phyloP scores from a whole-genome alignment of 2,329 filamentous ascomycete genomes.

The Fusarium scirpi region DNA sequence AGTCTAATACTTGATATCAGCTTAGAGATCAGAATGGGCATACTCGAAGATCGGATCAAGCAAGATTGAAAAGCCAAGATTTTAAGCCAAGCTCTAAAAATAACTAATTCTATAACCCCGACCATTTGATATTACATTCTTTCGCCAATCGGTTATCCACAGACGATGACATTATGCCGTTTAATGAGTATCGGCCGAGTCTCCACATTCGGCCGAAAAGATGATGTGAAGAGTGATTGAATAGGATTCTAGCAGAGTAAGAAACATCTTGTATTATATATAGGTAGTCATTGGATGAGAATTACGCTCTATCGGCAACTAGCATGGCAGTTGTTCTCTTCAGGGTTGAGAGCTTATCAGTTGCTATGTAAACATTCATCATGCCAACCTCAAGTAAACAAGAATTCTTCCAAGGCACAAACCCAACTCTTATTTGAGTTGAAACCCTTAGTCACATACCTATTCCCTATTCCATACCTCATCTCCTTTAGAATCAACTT shows the following conservation, averaged over 20 bases:
- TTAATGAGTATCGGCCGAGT: conserved; percentile 11
- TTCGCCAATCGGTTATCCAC: conserved; percentile 11
- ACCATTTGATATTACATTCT: not conserved
- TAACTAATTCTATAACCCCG: not conserved
- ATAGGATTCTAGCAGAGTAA: not conserved
- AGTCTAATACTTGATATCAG: not conserved
- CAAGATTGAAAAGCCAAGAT: not conserved
- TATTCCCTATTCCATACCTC: not conserved
- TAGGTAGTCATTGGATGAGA: not conserved
- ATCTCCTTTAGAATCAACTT: conserved; percentile 1
- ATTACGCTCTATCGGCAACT: not conserved
- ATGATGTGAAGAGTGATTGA: not conserved
- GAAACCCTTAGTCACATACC: not conserved
- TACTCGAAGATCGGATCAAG: not conserved
- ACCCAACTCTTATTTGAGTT: not conserved
- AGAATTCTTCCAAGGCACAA: not conserved
- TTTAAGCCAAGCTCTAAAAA: conserved; percentile 2
- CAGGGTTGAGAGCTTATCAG: not conserved
- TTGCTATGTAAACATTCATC: conserved; percentile 11
- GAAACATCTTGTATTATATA: not conserved
- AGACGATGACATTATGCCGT: conserved; percentile 7
- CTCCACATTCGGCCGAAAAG: not conserved
- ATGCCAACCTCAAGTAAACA: not conserved
- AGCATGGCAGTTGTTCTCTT: no score
- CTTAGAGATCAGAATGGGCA: not conserved